phyloP scores from a whole-genome alignment of 139 green algal species.

The Micromonas commoda region DNA sequence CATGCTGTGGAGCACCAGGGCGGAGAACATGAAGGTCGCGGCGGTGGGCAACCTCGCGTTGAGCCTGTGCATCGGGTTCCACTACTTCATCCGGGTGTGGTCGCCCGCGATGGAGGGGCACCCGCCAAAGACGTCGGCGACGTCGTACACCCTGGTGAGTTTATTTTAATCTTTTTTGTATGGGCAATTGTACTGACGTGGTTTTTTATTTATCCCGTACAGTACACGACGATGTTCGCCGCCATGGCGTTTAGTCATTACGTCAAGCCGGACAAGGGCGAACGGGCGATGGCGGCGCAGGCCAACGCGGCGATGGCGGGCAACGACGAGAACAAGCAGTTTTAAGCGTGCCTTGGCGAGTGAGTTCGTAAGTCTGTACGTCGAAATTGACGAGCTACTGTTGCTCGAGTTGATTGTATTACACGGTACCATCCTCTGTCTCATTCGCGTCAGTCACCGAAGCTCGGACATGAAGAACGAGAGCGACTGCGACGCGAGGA shows the following conservation, averaged over 20 bases:
- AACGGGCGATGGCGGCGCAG: background rate
- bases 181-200: too few relatives aligned
- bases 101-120: background rate
- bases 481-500: background rate
- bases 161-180: too few relatives aligned
- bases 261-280: background rate
- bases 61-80: background rate
- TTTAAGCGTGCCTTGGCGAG: conserved; percentile 3
- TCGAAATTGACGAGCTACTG: too few relatives aligned
- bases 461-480: background rate
- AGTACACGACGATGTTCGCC: conserved; percentile 11
- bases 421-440: background rate
- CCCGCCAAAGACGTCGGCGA: background rate
- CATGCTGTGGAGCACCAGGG: background rate
- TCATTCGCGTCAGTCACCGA: background rate
- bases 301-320: background rate
- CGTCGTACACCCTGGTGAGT: too few relatives aligned
- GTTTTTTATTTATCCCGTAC: too few relatives aligned
- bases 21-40: conserved; percentile 2
- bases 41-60: background rate
- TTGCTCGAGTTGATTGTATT: too few relatives aligned
- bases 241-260: conserved; percentile 6
- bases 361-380: too few relatives aligned
- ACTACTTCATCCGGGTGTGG: conserved; percentile 10
- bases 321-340: background rate